Base-by-base conservation (phyloP, 1,139 yeast species). In the Groenewaldozyma sp. region DNA sequence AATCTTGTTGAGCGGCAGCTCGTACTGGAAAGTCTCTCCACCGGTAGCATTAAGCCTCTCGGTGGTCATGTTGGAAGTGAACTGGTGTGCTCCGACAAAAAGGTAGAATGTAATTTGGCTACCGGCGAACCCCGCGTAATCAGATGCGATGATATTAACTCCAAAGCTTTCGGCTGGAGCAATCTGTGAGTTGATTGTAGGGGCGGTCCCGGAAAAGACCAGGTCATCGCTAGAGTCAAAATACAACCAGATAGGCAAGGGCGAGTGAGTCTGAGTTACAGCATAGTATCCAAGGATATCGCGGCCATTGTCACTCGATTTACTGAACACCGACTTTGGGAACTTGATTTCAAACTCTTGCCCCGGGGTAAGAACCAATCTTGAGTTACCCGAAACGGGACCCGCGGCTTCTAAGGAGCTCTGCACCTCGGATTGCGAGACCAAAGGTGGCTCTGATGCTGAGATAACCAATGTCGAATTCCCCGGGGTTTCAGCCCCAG, bases 131-230 rank as follows among this genome's bases (percentile, higher is more conserved):
- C 94, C 95, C 22, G 63, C 63, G 53, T 76, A 74, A 54, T 88
- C 95, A 2, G 94, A 67, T 2, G 88, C 96, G 43, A 87, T 75
- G 49, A 88, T 70, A 39, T 76, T 69, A 47, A 93, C 76, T n/a
- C 75, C 73, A 56, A 77, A 91, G 37, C 69, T 66, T 51, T 76
- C 70, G 24, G 94, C 84, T 10, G 97, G 96, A 1, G 98, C 98
- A 51, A 83, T 78, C 10, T 73, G 70, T 2, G 95, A 82, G 49
- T 82, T 80, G 24, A 83, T 84, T 6, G 81, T 66, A 3, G 99
- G 99, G 0, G 95, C 91, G 1, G 79, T 78, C 31, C 99, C 99
- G 31, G 76, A 68, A 58, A 87, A 88, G n/a, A 82, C 71, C 46
- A 83, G 62, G 3, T 60, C 45, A 40, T 65, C 67, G 31, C 67